A percentile compares a stretch with the other conserved stretches of the same genome.
These are phyloP conservation scores for Heimioporus sp. DNA, from an alignment of 768 basidiomycete species.

Conservation along the genomic window DNA sequence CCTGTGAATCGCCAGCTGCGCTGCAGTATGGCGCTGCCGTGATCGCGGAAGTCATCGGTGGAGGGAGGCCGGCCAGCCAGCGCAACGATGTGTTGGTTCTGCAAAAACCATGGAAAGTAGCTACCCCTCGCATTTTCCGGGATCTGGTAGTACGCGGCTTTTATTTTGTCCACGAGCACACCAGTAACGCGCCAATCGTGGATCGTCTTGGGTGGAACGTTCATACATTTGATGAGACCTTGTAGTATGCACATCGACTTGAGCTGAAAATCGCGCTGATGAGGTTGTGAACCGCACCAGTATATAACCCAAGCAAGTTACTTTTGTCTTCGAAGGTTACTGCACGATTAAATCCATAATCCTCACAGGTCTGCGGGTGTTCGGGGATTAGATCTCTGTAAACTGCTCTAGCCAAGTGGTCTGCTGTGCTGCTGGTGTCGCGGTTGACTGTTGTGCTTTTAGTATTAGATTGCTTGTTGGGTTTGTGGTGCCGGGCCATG, in stretches of 20 bases:
- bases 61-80: slow-evolving; percentile 5
- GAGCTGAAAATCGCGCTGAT: neutral
- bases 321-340: slow-evolving; percentile 9
- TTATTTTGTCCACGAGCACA: slow-evolving; percentile 34
- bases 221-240: slow-evolving; percentile 25
- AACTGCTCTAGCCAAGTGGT: slow-evolving; percentile 29
- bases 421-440: neutral
- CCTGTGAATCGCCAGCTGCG: slow-evolving; percentile 8
- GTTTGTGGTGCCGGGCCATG: too few species aligned
- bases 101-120: slow-evolving; percentile 37
- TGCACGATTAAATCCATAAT: slow-evolving; percentile 36
- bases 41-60: neutral
- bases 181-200: slow-evolving; percentile 34
- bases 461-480: too few species aligned
- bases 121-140: slow-evolving; percentile 23
- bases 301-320: slow-evolving; percentile 33
- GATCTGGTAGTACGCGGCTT: slow-evolving; percentile 22
- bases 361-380: slow-evolving; percentile 30
- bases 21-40: neutral
- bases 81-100: slow-evolving; percentile 31
- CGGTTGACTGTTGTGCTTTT: too few species aligned
- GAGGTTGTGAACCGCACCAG: neutral
- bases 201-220: slow-evolving; percentile 25
- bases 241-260: too few species aligned
- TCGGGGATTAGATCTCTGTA: slow-evolving; percentile 25